Evolutionary conservation across 768 basidiomycete species (phyloP).

Genomic region (Auriscalpium orientale): DNA sequence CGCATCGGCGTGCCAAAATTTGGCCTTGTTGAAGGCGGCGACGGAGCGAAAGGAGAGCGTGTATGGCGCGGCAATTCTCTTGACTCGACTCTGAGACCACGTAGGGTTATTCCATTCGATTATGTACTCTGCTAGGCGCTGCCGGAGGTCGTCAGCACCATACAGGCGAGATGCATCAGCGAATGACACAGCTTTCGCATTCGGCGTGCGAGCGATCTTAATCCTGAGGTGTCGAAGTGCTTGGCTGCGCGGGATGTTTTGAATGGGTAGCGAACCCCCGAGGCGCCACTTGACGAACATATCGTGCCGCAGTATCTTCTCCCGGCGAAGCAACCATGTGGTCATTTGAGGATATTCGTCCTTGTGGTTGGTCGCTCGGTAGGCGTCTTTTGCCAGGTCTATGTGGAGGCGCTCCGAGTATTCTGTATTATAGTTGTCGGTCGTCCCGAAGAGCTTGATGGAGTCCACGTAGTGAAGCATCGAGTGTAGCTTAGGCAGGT

Average conservation of each 20-base stretch:
- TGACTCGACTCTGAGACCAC: constrained; percentile 12
- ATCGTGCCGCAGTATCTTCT: neutral
- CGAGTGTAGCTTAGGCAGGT: neutral
- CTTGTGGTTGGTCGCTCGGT: neutral
- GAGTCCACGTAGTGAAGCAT: neutral
- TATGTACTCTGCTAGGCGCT: constrained; percentile 20
- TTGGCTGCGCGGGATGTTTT: constrained; percentile 17
- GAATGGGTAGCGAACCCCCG: constrained; percentile 25
- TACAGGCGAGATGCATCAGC: neutral
- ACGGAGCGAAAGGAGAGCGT: constrained; percentile 19
- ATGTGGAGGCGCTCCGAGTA: neutral
- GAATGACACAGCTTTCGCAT: neutral
- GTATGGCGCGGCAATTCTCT: constrained; percentile 5
- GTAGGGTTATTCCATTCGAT: constrained; percentile 15
- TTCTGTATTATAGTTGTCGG: neutral
- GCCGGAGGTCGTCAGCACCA: neutral
- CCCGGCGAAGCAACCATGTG: neutral
- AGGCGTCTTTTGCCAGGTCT: neutral
- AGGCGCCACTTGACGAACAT: neutral
- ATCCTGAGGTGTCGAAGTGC: neutral
- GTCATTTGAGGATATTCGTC: neutral
- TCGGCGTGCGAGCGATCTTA: neutral
- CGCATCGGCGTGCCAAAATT: constrained; percentile 6
- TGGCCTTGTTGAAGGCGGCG: constrained; percentile 25
- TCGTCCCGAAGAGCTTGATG: neutral